Evolutionary conservation across 345 rosid species (phyloP), one percentile per base, ranked within the genome.

Genomic region (Alliaria petiolata): DNA sequence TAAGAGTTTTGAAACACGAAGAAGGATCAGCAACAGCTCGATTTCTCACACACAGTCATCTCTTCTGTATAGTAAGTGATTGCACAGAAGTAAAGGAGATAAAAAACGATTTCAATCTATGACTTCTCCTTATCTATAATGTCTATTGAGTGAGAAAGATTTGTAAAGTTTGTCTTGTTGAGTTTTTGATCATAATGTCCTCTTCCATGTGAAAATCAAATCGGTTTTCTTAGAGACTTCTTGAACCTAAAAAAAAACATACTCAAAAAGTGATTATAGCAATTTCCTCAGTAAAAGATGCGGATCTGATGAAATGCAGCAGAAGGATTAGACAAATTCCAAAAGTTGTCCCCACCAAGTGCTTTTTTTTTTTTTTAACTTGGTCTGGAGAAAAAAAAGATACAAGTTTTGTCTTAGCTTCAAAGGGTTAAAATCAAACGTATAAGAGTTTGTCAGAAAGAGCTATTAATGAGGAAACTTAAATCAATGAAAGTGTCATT

Each of bases 51-150:
- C 86, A 16, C 79, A 65, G 12, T 73, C 86, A 14, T 72, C 82
- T 69, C 80, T 74, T 62, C 47, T 84, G 55, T 80, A 72, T 60
- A 83, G 77, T 73, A 78, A 81, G 71, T 85, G 64, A 74, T 35
- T 20, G 47, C 63, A 44, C 20, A 12, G n/a, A 63, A 11, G 30
- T 52, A 8, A 51, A 33, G 28, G 1, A 28, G 1, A 31, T 1
- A 8, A 0, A 36, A 52, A 28, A 31, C 5, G 0, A 30, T 50
- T 71, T 34, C 52, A 33, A 1, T 43, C 19, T 62, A 9, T 51
- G 16, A 28, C 13, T 63, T 26, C n/a, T 50, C 14, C 3, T 43
- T 15, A 62, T 62, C 5, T 73, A 52, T 65, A 47, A 10, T 67
- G 0, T 19, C 73, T 67, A 58, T 1, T 59, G 62, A 67, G 46